Base-by-base conservation (phyloP, 106 monocot genomes). In the Platanthera guangdongensis region DNA sequence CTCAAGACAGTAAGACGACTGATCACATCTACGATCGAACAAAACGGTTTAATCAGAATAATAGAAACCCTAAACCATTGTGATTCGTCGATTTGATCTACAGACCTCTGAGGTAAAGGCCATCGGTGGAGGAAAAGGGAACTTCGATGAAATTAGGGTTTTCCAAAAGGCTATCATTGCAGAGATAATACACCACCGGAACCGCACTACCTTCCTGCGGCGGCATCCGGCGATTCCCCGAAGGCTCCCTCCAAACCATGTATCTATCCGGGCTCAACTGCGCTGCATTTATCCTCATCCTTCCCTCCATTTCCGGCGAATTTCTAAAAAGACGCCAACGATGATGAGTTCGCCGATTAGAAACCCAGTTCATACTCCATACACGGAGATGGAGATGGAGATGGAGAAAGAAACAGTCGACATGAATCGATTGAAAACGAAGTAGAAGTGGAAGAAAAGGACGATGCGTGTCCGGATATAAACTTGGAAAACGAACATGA, bases 91-190 rank as follows among this genome's bases (percentile, higher is more conserved):
- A 67, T 30, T 67, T 39, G 32, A 8, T 46, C 19, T 32, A 51
- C 80, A 57, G 19, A 95, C 95, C 95, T 86, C 84, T 81, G 15
- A 95, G 83, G 64, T 85, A 82, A 50, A 88, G 83, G 21, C 95
- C 95, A 2, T 90, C 88, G 6, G 75, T 70, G 25, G 82, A 84
- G 49, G 89, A 84, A 59, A 86, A 47, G 47, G 86, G 82, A 59
- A 89, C 89, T 71, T 89, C 89, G 45, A 89, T 80, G 82, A 89
- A 84, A 73, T 89, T 86, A 8, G 89, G 89, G 80, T 89, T 86
- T 84, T 89, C 89, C 14, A 89, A 82, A 63, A 83, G 86, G 28
- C 77, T 79, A 62, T 86, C 84, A 48, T 84, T 79, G 49, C 83
- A 86, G n/a, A 89, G 80, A 39, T 86, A 89, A 57, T 89, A 86